These are phyloP conservation scores for Cardiosporidium cionae DNA, from an alignment of 169 alveolate species.

Conservation along the genomic window DNA sequence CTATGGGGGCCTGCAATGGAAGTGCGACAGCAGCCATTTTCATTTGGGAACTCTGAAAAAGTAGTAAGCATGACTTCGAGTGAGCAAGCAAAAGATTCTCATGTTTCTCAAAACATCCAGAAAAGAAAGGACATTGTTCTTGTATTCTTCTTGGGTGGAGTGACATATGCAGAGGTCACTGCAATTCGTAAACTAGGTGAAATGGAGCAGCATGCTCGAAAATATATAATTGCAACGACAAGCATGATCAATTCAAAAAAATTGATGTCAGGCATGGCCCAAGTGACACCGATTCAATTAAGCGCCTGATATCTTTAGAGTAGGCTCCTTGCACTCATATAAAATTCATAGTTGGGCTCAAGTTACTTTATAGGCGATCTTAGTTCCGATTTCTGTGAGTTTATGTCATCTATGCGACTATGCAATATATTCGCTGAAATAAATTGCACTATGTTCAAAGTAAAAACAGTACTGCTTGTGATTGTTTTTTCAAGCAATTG, in stretches of 20 bases:
- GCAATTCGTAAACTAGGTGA: conserved; percentile 46
- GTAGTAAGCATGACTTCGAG: background rate
- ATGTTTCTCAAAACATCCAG: background rate
- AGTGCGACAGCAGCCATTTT: conserved; percentile 19
- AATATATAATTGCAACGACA: background rate
- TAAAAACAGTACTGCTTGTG: too few relatives aligned
- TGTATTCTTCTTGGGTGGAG: conserved; percentile 52
- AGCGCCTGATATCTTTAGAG: too few relatives aligned
- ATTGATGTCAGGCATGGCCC: too few relatives aligned
- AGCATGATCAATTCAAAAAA: background rate
- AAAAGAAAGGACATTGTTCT: conserved; percentile 12
- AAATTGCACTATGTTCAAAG: too few relatives aligned
- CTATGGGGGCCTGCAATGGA: conserved; percentile 45
- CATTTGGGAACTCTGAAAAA: background rate
- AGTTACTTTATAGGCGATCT: too few relatives aligned
- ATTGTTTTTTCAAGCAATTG: too few relatives aligned
- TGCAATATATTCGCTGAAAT: too few relatives aligned
- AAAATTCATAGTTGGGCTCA: too few relatives aligned
- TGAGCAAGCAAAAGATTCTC: background rate
- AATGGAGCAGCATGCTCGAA: background rate
- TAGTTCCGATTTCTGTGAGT: too few relatives aligned
- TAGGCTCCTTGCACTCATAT: too few relatives aligned
- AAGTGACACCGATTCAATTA: too few relatives aligned
- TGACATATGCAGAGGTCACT: conserved; percentile 52
- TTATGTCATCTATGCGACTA: too few relatives aligned